Percentiles rank a stretch among this genome's conserved stretches.
Evolutionary conservation across 2,329 filamentous ascomycete species (phyloP).

Genomic region (Lasiodiplodia theobromae): DNA sequence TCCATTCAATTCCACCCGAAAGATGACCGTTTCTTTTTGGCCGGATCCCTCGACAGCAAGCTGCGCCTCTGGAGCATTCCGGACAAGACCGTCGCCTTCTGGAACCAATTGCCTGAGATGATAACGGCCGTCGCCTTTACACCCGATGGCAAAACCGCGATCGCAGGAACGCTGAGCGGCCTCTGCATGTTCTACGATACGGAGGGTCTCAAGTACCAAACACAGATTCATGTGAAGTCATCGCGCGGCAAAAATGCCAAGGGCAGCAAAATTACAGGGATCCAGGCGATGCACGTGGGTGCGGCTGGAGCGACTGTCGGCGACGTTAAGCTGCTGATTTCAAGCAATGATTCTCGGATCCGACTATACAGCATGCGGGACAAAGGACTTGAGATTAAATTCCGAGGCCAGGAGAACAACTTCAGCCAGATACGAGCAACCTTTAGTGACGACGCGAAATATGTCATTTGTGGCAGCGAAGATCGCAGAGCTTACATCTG

Average conservation of each 20-base stretch:
- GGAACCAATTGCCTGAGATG: constrained; percentile 78
- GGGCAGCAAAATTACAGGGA: constrained; percentile 96
- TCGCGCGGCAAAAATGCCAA: constrained; percentile 92
- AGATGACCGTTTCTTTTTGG: constrained; percentile 96
- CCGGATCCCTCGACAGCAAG: constrained; percentile 88
- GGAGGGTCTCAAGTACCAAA: constrained; percentile 81
- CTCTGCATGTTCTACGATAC: constrained; percentile 92
- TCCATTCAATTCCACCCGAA: constrained; percentile 93
- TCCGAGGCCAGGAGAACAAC: constrained; percentile 88
- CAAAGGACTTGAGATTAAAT: constrained; percentile 85
- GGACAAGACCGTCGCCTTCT: constrained; percentile 90
- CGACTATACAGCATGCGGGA: constrained; percentile 88
- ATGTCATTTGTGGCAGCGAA: constrained; percentile 92
- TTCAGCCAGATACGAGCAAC: constrained; percentile 89
- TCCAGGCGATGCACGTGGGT: constrained; percentile 59
- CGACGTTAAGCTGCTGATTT: constrained; percentile 84
- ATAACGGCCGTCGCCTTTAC: constrained; percentile 95
- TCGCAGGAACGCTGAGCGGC: constrained; percentile 86
- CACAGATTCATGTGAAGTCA: constrained; percentile 91
- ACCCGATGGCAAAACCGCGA: constrained; percentile 86
- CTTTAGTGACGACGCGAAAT: constrained; percentile 85
- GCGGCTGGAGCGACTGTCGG: constrained; percentile 60
- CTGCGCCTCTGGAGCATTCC: constrained; percentile 95
- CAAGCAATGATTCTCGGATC: constrained; percentile 92
- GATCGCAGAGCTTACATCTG: constrained; percentile 91